Evolutionary conservation across 805 yeast species (phyloP).

Genomic region (Yamadazyma olivae): DNA sequence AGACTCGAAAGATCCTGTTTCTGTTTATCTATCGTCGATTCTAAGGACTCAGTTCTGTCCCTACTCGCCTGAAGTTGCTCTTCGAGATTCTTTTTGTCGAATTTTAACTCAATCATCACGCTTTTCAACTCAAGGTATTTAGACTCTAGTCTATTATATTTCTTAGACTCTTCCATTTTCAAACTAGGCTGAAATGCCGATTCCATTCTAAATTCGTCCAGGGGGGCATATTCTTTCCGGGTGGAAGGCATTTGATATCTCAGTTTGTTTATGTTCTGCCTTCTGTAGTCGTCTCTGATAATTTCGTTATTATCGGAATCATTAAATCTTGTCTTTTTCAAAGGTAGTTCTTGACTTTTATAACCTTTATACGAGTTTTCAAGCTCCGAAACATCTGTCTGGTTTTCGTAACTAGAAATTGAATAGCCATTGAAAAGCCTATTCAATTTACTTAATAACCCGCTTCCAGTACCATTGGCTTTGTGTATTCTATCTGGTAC

Average conservation of each 20-base stretch:
- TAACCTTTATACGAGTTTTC: constrained; percentile 5
- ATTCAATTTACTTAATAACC: constrained; percentile 9
- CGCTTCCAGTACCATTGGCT: background rate
- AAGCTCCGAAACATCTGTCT: constrained; percentile 8
- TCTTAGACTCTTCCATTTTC: background rate
- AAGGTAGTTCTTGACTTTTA: constrained; percentile 2
- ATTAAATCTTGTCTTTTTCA: background rate
- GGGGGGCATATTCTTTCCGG: too few species aligned
- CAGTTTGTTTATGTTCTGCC: background rate
- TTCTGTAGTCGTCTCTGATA: background rate
- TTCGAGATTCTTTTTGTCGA: background rate
- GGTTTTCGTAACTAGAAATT: constrained; percentile 8
- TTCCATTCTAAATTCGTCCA: too few species aligned
- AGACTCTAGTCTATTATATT: background rate
- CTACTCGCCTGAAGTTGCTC: background rate
- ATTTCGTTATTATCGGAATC: background rate
- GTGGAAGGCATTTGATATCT: too few species aligned
- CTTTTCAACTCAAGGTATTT: background rate
- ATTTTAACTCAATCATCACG: background rate
- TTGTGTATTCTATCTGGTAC: background rate
- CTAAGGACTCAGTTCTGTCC: background rate
- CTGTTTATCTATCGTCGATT: background rate
- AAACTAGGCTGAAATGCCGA: background rate
- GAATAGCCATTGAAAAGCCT: constrained; percentile 11
- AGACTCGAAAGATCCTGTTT: background rate